phyloP scores from a whole-genome alignment of 1,284 basidiomycete genomes.

The Moesziomyces sp. region DNA sequence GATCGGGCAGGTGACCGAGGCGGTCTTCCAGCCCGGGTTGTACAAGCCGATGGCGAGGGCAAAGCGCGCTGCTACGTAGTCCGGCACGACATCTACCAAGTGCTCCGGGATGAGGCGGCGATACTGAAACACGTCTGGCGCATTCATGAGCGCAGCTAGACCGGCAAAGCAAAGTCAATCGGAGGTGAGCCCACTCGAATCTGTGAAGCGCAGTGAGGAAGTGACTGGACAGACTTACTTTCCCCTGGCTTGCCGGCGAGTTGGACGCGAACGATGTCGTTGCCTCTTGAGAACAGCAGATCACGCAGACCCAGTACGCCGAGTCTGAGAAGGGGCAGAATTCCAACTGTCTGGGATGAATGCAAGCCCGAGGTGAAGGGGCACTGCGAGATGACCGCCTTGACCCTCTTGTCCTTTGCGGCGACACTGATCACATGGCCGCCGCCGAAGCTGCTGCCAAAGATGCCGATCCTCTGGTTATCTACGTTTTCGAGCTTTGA shows the following conservation, averaged over 20 bases:
- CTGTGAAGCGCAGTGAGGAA: not conserved
- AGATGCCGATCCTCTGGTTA: constrained; percentile 45
- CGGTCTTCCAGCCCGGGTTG: constrained; percentile 50
- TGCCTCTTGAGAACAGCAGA: constrained; percentile 30
- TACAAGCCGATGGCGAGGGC: constrained; percentile 46
- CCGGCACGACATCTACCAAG: not conserved
- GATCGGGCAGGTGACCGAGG: constrained; percentile 50
- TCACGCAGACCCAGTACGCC: constrained; percentile 31
- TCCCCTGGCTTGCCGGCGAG: constrained; percentile 48
- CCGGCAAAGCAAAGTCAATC: not conserved
- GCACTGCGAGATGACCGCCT: constrained; percentile 56
- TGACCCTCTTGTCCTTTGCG: constrained; percentile 41
- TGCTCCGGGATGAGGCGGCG: constrained; percentile 25
- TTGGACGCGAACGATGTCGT: constrained; percentile 28
- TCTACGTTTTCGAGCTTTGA: constrained; percentile 41
- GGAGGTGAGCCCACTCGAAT: too few relatives aligned
- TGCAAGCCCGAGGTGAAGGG: constrained; percentile 58
- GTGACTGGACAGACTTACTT: constrained; percentile 24
- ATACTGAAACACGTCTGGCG: constrained; percentile 26
- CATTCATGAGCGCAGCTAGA: constrained; percentile 54
- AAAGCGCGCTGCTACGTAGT: constrained; percentile 51
- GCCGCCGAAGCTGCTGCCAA: constrained; percentile 59
- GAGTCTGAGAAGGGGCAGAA: constrained; percentile 27
- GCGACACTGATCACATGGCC: constrained; percentile 57
- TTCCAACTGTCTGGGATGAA: constrained; percentile 22